phyloP scores from a whole-genome alignment of 345 rosid species.

The Salix purpurea region DNA sequence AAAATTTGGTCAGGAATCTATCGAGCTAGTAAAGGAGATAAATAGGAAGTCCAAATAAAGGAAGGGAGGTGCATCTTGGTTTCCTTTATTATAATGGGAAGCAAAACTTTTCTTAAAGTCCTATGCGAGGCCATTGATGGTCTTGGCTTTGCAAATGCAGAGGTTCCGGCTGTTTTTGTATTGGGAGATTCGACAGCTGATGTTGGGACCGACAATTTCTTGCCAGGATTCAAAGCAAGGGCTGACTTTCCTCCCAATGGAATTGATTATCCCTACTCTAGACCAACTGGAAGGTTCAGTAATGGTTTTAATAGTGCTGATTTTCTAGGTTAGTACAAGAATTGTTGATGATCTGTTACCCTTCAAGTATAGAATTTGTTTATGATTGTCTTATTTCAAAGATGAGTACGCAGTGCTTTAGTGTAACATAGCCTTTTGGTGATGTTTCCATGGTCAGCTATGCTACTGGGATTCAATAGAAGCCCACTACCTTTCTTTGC shows the following conservation, averaged over 20 bases:
- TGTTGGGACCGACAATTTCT: constrained; percentile 48
- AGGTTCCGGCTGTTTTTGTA: constrained; percentile 36
- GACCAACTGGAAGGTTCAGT: constrained; percentile 58
- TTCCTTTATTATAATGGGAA: constrained; percentile 17
- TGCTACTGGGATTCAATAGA: constrained; percentile 35
- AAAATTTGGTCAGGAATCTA: not conserved
- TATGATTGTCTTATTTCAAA: too few relatives aligned
- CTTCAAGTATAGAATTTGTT: too few relatives aligned
- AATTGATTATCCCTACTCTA: constrained; percentile 41
- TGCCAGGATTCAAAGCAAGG: constrained; percentile 29
- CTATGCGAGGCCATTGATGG: constrained; percentile 10
- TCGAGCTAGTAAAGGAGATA: not conserved
- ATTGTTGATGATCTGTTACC: not conserved
- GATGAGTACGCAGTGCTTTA: not conserved
- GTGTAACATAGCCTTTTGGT: not conserved
- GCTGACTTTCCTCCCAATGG: constrained; percentile 46
- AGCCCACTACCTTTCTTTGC: constrained; percentile 46
- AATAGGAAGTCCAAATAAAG: not conserved
- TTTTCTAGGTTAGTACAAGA: constrained; percentile 33
- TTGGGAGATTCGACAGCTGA: constrained; percentile 60
- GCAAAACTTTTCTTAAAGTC: not conserved
- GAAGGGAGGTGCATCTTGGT: not conserved
- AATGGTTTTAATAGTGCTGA: constrained; percentile 60
- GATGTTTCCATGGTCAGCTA: constrained; percentile 28
- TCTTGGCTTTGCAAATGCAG: constrained; percentile 20